Conservation (phyloP, 169 alveolate species). For the Eimeria brunetti region DNA sequence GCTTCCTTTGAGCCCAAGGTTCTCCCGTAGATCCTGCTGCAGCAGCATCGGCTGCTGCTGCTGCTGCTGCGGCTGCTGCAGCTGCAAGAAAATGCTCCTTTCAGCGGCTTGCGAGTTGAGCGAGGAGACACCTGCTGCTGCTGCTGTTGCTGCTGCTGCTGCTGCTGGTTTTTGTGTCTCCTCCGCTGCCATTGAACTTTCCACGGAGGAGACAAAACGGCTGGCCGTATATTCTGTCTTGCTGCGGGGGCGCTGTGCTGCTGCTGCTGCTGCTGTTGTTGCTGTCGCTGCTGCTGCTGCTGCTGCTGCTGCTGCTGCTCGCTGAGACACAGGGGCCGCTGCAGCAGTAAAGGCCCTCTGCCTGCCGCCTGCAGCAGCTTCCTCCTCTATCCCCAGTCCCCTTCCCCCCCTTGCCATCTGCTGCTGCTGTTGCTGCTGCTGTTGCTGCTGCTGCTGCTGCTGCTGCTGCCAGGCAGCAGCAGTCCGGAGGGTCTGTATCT, state of each 20-base stretch:
- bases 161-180: too few species aligned
- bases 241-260: conserved; percentile 2
- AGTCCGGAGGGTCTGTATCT: conserved; percentile 17
- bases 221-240: background rate
- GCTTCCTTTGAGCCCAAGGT: background rate
- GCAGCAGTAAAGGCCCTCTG: conserved; percentile 8
- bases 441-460: conserved; percentile 33
- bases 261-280: conserved; percentile 12
- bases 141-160: too few species aligned
- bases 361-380: background rate
- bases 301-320: background rate
- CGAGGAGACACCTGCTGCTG: background rate
- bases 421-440: conserved; percentile 19
- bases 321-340: background rate
- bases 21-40: conserved; percentile 4
- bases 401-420: background rate
- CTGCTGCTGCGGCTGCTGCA: conserved; percentile 34
- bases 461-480: conserved; percentile 27
- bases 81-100: background rate
- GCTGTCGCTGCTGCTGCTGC: conserved; percentile 17
- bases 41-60: background rate
- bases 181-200: background rate
- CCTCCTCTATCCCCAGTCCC: background rate
- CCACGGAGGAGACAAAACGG: background rate
- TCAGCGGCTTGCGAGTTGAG: background rate